phyloP scores from a whole-genome alignment of 208 protist species.

The Leishmania arabica region DNA sequence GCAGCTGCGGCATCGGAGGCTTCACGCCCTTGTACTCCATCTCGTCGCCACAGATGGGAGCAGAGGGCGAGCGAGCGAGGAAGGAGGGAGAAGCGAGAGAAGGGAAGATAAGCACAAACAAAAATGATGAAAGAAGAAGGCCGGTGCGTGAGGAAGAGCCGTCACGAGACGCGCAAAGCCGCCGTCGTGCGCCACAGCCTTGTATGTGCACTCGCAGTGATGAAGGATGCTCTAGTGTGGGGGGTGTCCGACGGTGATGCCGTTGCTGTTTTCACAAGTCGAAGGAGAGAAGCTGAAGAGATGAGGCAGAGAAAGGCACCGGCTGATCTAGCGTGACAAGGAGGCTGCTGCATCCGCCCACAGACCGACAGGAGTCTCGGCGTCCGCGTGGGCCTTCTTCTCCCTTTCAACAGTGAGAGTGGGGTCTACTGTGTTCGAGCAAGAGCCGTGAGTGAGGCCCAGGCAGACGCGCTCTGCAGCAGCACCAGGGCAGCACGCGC shows the following conservation, averaged over 20 bases:
- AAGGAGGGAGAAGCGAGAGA: background rate
- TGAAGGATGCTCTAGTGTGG: background rate
- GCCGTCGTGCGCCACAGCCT: background rate
- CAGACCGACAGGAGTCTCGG: background rate
- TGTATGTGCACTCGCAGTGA: background rate
- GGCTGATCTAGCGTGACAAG: background rate
- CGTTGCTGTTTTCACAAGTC: background rate
- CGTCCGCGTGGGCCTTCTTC: background rate
- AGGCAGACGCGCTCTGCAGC: background rate
- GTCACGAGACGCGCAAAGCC: background rate
- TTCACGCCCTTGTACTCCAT: constrained; percentile 13
- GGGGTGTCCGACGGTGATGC: background rate
- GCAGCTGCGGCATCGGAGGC: constrained; percentile 19
- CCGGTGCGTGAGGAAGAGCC: background rate
- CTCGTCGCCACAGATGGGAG: background rate
- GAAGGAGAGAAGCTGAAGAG: background rate
- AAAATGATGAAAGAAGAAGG: background rate
- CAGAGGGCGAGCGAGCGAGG: background rate
- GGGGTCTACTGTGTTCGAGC: background rate
- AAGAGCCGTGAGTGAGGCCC: background rate
- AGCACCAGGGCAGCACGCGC: background rate
- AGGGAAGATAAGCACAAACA: background rate
- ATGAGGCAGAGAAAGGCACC: background rate
- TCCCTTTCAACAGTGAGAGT: background rate
- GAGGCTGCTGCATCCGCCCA: background rate